phyloP scores from a whole-genome alignment of 1,284 basidiomycete species.

The Puccinia coronata region DNA sequence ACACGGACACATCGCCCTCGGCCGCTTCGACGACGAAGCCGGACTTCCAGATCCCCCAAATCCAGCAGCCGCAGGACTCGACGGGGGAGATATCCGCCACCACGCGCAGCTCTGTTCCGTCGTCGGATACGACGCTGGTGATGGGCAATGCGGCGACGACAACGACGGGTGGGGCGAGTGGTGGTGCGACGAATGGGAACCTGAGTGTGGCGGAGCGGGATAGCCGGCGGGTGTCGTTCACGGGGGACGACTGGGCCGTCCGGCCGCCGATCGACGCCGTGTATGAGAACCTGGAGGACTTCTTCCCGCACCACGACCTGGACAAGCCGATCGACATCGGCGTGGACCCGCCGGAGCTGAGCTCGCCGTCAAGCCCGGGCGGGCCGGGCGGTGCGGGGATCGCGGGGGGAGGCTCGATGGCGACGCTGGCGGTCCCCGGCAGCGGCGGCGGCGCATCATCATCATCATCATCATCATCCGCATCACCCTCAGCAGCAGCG shows the following conservation, averaged over 20 bases:
- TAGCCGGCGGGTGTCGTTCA: slow-evolving; percentile 39
- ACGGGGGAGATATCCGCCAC: neutral
- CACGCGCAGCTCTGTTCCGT: too few species aligned
- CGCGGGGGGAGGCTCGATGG: neutral
- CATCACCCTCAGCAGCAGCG: neutral
- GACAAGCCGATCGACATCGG: slow-evolving; percentile 89
- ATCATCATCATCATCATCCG: neutral
- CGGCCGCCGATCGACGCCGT: slow-evolving; percentile 92
- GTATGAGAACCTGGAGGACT: slow-evolving; percentile 87
- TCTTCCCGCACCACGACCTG: slow-evolving; percentile 94
- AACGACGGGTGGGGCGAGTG: too few species aligned
- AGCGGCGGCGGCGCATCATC: too few species aligned
- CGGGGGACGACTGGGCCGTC: slow-evolving; percentile 62
- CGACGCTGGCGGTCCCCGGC: neutral
- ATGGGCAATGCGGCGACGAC: too few species aligned
- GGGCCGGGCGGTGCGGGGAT: neutral
- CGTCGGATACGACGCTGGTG: neutral
- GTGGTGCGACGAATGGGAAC: slow-evolving; percentile 1
- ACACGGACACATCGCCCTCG: slow-evolving; percentile 27
- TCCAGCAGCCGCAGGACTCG: neutral
- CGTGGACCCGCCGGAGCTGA: slow-evolving; percentile 66
- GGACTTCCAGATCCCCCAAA: neutral
- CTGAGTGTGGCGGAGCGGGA: neutral
- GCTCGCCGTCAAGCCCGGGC: slow-evolving; percentile 64
- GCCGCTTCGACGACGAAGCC: neutral